Conservation (phyloP, 768 basidiomycete species). For the Agaricus subrufescens region DNA sequence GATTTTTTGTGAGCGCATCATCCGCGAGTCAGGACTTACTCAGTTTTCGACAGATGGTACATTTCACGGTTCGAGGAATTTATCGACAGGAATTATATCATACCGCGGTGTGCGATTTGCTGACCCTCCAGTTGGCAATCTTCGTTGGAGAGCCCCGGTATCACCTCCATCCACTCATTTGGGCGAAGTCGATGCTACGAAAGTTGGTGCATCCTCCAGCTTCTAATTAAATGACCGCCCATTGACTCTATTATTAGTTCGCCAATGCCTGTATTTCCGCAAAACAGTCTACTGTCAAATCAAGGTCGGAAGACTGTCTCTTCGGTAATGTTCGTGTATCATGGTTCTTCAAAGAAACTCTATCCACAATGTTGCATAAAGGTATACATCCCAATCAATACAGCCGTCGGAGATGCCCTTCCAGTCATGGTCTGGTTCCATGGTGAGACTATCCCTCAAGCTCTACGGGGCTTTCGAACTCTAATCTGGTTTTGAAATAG, state of each 20-base stretch:
- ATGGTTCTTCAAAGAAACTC: neutral
- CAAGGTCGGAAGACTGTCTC: conserved; percentile 36
- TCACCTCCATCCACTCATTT: conserved; percentile 31
- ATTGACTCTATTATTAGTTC: conserved; percentile 21
- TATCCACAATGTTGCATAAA: conserved; percentile 5
- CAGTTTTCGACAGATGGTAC: conserved; percentile 26
- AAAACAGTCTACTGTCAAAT: conserved; percentile 20
- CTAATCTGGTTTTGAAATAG: conserved; percentile 14
- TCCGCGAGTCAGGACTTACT: neutral
- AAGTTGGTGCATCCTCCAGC: conserved; percentile 16
- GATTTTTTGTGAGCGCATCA: neutral
- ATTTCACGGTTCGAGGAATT: conserved; percentile 27
- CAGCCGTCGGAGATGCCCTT: conserved; percentile 17
- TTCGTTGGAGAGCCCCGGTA: conserved; percentile 36
- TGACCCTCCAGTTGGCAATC: conserved; percentile 37
- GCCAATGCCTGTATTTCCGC: conserved; percentile 29
- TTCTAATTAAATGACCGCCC: neutral
- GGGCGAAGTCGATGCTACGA: conserved; percentile 30
- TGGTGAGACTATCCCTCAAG: conserved; percentile 18
- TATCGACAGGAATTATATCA: conserved; percentile 25
- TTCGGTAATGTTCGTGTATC: conserved; percentile 32
- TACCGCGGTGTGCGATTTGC: conserved; percentile 39
- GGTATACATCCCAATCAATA: conserved; percentile 30
- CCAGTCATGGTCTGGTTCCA: conserved; percentile 41
- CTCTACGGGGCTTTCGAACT: neutral